phyloP scores from a whole-genome alignment of 202 grass and related monocot genomes.

The Carex sylvatica region DNA sequence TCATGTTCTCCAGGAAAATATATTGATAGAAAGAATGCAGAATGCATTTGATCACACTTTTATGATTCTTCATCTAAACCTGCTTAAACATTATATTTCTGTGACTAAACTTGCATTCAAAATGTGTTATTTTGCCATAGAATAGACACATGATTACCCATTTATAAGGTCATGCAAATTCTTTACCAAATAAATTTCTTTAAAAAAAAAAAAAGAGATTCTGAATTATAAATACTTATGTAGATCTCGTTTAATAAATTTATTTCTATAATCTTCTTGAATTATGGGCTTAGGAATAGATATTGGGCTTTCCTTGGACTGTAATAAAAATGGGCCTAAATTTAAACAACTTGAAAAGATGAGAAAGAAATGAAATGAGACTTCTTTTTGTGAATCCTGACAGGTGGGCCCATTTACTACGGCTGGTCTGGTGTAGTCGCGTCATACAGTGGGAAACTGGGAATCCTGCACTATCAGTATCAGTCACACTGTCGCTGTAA shows the following conservation, averaged over 20 bases:
- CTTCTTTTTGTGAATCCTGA: neutral
- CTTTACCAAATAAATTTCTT: neutral
- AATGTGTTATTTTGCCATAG: neutral
- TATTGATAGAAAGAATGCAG: neutral
- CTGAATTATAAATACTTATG: neutral
- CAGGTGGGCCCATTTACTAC: neutral
- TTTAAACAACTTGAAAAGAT: neutral
- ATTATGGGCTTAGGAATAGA: neutral
- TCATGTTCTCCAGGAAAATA: neutral
- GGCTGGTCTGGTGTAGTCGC: neutral
- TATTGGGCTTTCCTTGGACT: neutral
- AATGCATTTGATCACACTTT: neutral
- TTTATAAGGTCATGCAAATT: neutral
- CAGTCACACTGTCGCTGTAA: neutral
- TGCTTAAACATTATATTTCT: neutral
- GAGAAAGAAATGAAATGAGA: neutral
- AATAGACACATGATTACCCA: neutral
- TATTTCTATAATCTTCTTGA: neutral
- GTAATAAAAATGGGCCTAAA: neutral
- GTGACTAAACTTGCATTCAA: neutral
- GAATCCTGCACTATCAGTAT: slow-evolving; percentile 26
- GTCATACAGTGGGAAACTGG: slow-evolving; percentile 16
- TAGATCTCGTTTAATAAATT: neutral
- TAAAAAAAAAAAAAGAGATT: neutral
- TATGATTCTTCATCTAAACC: neutral